phyloP scores from a whole-genome alignment of 1,139 yeast species.

The Yarrowia galli region DNA sequence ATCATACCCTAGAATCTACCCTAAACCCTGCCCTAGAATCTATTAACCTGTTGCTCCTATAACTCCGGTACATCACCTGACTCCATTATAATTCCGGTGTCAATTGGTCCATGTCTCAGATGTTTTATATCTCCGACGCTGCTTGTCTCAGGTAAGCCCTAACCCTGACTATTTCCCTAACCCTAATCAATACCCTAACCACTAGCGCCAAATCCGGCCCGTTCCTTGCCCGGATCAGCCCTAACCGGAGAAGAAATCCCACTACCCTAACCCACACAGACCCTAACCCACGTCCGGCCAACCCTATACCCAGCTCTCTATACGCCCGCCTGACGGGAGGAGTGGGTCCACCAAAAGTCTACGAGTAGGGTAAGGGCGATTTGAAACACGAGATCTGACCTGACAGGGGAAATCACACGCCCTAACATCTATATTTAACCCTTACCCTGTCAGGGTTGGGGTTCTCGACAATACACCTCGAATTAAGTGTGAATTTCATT shows the following conservation, averaged over 20 bases:
- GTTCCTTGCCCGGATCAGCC: conserved; percentile 15
- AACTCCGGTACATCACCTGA: conserved; percentile 1
- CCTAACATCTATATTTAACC: too few relatives aligned
- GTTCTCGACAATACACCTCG: too few relatives aligned
- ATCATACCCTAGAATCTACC: too few relatives aligned
- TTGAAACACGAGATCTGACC: too few relatives aligned
- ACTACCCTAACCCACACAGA: neutral
- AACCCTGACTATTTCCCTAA: too few relatives aligned
- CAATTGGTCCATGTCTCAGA: neutral
- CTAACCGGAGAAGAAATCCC: neutral
- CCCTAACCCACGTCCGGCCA: conserved; percentile 18
- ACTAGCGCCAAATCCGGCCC: conserved; percentile 7
- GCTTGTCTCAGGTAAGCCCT: neutral
- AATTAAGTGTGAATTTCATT: neutral
- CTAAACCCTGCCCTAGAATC: too few relatives aligned
- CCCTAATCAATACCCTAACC: neutral
- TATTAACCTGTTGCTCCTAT: neutral
- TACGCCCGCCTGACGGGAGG: too few relatives aligned
- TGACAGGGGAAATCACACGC: too few relatives aligned
- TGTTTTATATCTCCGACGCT: too few relatives aligned
- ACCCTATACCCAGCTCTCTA: conserved; percentile 7
- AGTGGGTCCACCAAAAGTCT: too few relatives aligned
- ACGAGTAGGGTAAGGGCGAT: too few relatives aligned
- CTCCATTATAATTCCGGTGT: conserved; percentile 9
- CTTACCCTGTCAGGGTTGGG: too few relatives aligned